phyloP scores from a whole-genome alignment of 768 basidiomycete species.

The Boletus edulis region DNA sequence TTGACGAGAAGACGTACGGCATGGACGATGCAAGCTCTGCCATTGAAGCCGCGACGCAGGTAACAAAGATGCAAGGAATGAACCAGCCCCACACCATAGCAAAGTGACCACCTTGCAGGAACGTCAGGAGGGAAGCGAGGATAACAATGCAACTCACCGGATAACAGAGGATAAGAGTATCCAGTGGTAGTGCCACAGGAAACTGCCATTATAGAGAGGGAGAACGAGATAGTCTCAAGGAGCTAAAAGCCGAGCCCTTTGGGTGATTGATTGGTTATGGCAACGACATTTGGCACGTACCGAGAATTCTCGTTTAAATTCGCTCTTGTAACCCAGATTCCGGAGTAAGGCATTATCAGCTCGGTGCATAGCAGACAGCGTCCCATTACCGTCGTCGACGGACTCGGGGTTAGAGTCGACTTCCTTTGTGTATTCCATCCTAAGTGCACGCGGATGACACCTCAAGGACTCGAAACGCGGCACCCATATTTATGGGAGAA shows the following conservation, averaged over 20 bases:
- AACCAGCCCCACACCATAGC: conserved; percentile 21
- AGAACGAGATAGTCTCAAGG: conserved; percentile 24
- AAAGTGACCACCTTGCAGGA: conserved; percentile 14
- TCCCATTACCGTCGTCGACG: conserved; percentile 1
- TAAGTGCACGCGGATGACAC: too few species aligned
- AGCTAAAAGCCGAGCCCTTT: conserved; percentile 3
- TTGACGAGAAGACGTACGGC: background rate
- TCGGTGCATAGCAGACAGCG: conserved; percentile 8
- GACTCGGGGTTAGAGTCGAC: background rate
- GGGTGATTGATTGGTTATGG: background rate
- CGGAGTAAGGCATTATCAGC: conserved; percentile 16
- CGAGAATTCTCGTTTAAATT: conserved; percentile 26
- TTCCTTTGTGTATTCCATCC: background rate
- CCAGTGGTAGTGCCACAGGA: conserved; percentile 18
- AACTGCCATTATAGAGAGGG: conserved; percentile 22
- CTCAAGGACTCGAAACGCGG: too few species aligned
- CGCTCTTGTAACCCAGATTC: conserved; percentile 28
- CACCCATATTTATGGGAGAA: too few species aligned
- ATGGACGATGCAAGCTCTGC: conserved; percentile 9
- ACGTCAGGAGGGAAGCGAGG: background rate
- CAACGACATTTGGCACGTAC: conserved; percentile 1
- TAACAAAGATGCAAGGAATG: conserved; percentile 13
- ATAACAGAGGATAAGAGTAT: conserved; percentile 2
- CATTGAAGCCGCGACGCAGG: conserved; percentile 12
- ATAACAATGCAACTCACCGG: conserved; percentile 9